These are phyloP conservation scores for Neurospora terricola DNA, from an alignment of 495 filamentous ascomycete genomes.

Conservation along the genomic window DNA sequence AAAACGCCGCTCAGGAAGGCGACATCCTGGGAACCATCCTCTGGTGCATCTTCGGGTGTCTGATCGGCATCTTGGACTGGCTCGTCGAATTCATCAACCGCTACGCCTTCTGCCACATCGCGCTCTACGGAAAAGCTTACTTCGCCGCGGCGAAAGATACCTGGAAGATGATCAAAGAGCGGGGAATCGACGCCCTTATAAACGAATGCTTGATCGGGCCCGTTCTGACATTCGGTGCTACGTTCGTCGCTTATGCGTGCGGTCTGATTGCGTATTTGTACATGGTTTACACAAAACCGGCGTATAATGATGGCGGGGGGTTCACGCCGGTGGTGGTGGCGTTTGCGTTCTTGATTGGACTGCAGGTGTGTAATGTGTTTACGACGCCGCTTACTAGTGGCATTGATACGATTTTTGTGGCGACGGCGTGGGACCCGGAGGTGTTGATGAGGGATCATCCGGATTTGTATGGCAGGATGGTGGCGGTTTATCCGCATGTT, in stretches of 20 bases:
- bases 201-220: conserved; percentile 88
- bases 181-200: conserved; percentile 79
- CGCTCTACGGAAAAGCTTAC: conserved; percentile 81
- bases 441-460: conserved; percentile 74
- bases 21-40: conserved; percentile 57
- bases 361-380: conserved; percentile 84
- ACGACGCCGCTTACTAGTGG: conserved; percentile 68
- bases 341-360: conserved; percentile 71
- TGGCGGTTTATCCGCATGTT: conserved; percentile 72
- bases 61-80: conserved; percentile 77
- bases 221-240: conserved; percentile 78
- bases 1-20: conserved; percentile 52
- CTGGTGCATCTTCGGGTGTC: conserved; percentile 62
- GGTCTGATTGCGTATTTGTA: conserved; percentile 78
- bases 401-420: conserved; percentile 76
- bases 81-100: conserved; percentile 67
- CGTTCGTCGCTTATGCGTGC: conserved; percentile 74
- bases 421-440: conserved; percentile 80
- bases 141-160: conserved; percentile 79
- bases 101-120: conserved; percentile 89
- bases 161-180: conserved; percentile 82
- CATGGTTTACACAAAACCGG: conserved; percentile 60
- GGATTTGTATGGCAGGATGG: conserved; percentile 66
- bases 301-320: conserved; percentile 59
- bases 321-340: conserved; percentile 62